A percentile compares a stretch with the other conserved stretches of the same genome.
phyloP scores from a whole-genome alignment of 208 protist species.

The Trypanosoma grayi region DNA sequence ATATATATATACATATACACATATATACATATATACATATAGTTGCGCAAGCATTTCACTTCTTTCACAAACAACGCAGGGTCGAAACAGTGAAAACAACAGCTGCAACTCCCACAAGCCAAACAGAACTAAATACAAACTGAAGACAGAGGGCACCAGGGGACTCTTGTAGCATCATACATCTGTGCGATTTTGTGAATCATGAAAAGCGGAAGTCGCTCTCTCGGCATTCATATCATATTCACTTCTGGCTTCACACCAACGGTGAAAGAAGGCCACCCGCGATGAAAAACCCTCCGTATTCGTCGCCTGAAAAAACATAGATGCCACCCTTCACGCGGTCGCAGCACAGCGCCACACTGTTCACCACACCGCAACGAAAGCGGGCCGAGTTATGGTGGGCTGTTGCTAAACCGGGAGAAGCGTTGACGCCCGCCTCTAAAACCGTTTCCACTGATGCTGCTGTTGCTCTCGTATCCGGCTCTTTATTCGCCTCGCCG shows the following conservation, averaged over 20 bases:
- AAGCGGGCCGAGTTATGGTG: constrained; percentile 2
- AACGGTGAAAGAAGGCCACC: constrained; percentile 21
- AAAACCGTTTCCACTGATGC: not conserved
- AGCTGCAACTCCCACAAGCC: not conserved
- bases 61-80: not conserved
- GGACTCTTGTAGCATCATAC: not conserved
- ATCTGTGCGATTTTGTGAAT: not conserved
- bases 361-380: constrained; percentile 64
- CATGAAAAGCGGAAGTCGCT: too few relatives aligned
- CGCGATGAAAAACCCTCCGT: constrained; percentile 44
- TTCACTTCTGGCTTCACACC: not conserved
- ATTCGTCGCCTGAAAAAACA: constrained; percentile 46
- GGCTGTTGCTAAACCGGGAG: not conserved
- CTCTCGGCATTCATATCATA: not conserved
- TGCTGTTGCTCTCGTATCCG: not conserved
- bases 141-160: not conserved
- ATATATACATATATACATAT: constrained; percentile 26
- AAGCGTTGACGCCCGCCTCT: not conserved
- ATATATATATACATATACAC: constrained; percentile 3
- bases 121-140: not conserved
- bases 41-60: not conserved
- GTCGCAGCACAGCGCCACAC: constrained; percentile 52
- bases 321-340: constrained; percentile 38
- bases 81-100: not conserved
- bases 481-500: not conserved